Evolutionary conservation across 352 stramenopile species (phyloP).

Genomic region (Globisporangium nagaii): DNA sequence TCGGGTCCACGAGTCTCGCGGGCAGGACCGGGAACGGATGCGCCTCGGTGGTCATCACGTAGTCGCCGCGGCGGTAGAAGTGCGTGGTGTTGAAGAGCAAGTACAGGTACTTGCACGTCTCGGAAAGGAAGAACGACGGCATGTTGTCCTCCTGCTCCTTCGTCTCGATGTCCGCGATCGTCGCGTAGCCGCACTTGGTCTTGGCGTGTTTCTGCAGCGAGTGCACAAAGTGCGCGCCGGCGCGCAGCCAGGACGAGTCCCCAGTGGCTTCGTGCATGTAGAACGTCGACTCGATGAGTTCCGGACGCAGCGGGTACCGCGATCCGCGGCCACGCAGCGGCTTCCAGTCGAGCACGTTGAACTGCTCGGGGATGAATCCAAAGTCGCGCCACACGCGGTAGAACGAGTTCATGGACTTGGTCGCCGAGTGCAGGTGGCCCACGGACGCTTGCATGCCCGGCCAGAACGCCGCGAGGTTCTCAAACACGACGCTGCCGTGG

Average conservation of each 20-base stretch:
- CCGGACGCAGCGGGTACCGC: constrained; percentile 93
- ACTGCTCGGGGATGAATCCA: constrained; percentile 95
- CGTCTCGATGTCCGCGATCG: constrained; percentile 79
- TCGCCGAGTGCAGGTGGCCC: constrained; percentile 82
- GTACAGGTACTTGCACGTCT: constrained; percentile 99
- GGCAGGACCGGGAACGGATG: constrained; percentile 89
- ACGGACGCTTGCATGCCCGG: constrained; percentile 94
- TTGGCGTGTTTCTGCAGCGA: constrained; percentile 89
- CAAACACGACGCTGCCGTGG: constrained; percentile 49
- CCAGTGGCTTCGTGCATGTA: constrained; percentile 92
- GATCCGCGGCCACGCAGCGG: constrained; percentile 46
- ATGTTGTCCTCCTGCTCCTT: constrained; percentile 94
- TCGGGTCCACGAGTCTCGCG: constrained; percentile 33
- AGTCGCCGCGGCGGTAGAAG: constrained; percentile 83
- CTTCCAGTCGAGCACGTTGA: constrained; percentile 86
- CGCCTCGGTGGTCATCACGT: constrained; percentile 96
- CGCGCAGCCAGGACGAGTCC: constrained; percentile 76
- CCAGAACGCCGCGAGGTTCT: constrained; percentile 95
- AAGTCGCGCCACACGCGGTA: constrained; percentile 94
- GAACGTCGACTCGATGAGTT: constrained; percentile 97
- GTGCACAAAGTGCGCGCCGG: constrained; percentile 74
- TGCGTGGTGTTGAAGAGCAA: constrained; percentile 93
- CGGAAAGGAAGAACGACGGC: constrained; percentile 98
- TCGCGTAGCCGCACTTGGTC: constrained; percentile 92
- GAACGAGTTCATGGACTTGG: constrained; percentile 91